A percentile compares a stretch with the other conserved stretches of the same genome.
phyloP scores from a whole-genome alignment of 2,329 filamentous ascomycete species.

The Ploettnerulaceae sp. region DNA sequence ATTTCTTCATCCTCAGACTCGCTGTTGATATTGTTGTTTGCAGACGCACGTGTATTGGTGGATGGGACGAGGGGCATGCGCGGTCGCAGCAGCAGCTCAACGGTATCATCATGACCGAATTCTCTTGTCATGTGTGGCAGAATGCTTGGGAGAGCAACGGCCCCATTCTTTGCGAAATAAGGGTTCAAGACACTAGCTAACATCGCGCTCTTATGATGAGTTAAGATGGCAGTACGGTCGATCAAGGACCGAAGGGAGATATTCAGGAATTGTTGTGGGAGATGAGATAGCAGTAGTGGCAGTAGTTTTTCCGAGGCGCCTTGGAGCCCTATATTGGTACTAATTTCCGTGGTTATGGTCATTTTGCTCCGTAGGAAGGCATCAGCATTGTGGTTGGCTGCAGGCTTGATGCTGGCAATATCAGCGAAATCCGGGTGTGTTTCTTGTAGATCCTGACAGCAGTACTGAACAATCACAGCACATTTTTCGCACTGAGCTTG shows the following conservation, averaged over 20 bases:
- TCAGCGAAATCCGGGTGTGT: conserved; percentile 32
- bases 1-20: conserved; percentile 24
- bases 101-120: conserved; percentile 56
- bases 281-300: conserved; percentile 52
- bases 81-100: conserved; percentile 64
- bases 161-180: conserved; percentile 56
- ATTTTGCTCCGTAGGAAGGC: conserved; percentile 50
- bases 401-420: conserved; percentile 2
- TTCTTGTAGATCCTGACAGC: conserved; percentile 69
- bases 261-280: conserved; percentile 65
- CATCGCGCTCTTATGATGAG: conserved; percentile 65
- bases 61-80: conserved; percentile 43
- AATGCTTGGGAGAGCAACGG: conserved; percentile 66
- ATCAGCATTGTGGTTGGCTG: conserved; percentile 49
- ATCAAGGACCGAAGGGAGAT: conserved; percentile 68
- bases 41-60: conserved; percentile 3
- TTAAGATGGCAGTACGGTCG: conserved; percentile 75
- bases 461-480: conserved; percentile 56
- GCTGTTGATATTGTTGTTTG: conserved; percentile 13
- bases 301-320: conserved; percentile 59
- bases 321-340: conserved; percentile 41
- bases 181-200: conserved; percentile 79
- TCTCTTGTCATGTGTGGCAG: conserved; percentile 71
- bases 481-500: conserved; percentile 63
- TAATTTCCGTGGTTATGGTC: conserved; percentile 34